Base-by-base conservation (phyloP, 2,329 filamentous ascomycete species). In the Davidsoniella virescens region DNA sequence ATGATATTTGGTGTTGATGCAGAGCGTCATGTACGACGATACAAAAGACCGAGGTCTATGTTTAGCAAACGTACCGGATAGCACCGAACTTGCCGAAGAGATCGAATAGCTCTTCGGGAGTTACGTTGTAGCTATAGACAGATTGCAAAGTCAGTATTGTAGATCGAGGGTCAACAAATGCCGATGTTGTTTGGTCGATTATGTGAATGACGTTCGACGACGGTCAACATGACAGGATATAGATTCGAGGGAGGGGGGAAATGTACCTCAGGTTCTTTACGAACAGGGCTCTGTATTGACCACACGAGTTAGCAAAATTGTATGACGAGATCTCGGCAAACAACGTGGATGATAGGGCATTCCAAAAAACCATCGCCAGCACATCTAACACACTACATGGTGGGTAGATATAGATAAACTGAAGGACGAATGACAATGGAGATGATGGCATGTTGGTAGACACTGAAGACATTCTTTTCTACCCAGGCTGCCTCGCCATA, bases 51-150 rank as follows among this genome's bases (percentile, higher is more conserved):
- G 12, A 33, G 29, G 6, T 9, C 29, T 12, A 33, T 9, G 8
- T 33, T 9, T 33, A 8, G 55, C 52, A 47, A 52, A 68, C 80
- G 61, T 82, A 92, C 87, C 87, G 84, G 65, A 95, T 90, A 59
- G 87, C 84, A 56, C 88, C 88, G 66, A 94, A 95, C 71, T 94
- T 94, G 67, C 86, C 88, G 72, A 98, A 98, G 65, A 98, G 84
- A 65, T 95, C 90, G 70, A 95, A 98, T 58, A 98, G 80, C 70
- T 96, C 88, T 70, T 95, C 88, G 62, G 90, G 84, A 63, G 87
- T 92, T 64, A 98, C 88, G 84, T 93, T 94, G 79, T 95, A 96
- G 83, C 88, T 94, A 57, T 42, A 60, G 49, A 59, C 4, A 45
- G 20, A 40, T 5, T 29, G 38, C 16, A 14, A 4, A 0, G 17